phyloP scores from a whole-genome alignment of 495 filamentous ascomycete genomes.

The Aspergillus sclerotiicarbonarius region DNA sequence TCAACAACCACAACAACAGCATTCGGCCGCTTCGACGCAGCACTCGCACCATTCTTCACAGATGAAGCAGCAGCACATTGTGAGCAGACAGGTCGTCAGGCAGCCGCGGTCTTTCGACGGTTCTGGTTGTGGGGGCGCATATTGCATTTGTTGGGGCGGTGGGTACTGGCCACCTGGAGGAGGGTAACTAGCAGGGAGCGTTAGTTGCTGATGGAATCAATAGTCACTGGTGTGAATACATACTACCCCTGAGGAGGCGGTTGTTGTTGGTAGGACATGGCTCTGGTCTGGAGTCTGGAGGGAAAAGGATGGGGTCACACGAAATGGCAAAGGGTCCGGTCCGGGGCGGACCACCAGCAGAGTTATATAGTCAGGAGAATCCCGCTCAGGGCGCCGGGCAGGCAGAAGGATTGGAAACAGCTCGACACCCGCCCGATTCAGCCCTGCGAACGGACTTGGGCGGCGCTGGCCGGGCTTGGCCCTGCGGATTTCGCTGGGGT shows the following conservation, averaged over 20 bases:
- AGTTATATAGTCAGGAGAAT: background rate
- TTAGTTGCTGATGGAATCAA: background rate
- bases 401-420: conserved; percentile 10
- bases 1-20: conserved; percentile 22
- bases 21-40: conserved; percentile 21
- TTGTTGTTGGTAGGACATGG: conserved; percentile 18
- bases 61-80: conserved; percentile 28
- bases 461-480: conserved; percentile 14
- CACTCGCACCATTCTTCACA: conserved; percentile 27
- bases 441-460: conserved; percentile 12
- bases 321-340: background rate
- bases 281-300: background rate
- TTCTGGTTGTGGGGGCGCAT: conserved; percentile 17
- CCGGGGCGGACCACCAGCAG: background rate
- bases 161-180: conserved; percentile 16
- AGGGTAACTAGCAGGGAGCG: conserved; percentile 7
- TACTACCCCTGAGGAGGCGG: conserved; percentile 19
- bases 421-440: conserved; percentile 5
- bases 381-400: conserved; percentile 4
- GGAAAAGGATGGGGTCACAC: background rate
- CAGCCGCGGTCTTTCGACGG: conserved; percentile 24
- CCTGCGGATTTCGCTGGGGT: conserved; percentile 3
- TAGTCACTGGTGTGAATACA: background rate
- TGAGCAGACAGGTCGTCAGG: conserved; percentile 23
- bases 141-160: conserved; percentile 24